Conservation (phyloP, 331 rosid species). For the Stylosanthes scabra region DNA sequence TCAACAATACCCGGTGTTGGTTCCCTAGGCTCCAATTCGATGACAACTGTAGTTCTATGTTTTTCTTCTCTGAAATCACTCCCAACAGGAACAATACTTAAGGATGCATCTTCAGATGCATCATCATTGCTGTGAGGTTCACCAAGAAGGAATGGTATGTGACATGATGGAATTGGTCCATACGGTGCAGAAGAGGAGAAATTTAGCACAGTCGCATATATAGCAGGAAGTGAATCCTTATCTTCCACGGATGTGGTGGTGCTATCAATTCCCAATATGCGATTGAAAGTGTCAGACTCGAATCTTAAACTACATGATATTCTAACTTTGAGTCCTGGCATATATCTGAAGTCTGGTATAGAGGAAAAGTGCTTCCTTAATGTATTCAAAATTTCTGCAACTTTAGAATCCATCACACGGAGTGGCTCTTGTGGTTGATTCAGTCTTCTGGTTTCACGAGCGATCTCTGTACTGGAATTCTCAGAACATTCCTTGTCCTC, state of each 20-base stretch:
- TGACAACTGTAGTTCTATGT: constrained; percentile 60
- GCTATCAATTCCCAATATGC: constrained; percentile 56
- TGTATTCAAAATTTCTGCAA: constrained; percentile 72
- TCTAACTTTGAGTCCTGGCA: constrained; percentile 81
- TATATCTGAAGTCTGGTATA: constrained; percentile 91
- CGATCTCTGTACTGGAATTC: constrained; percentile 43
- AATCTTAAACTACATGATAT: constrained; percentile 78
- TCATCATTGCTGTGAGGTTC: constrained; percentile 58
- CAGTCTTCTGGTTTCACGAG: constrained; percentile 55
- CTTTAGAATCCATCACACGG: constrained; percentile 86
- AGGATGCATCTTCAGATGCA: constrained; percentile 55
- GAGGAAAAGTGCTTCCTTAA: constrained; percentile 83
- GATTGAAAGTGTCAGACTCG: constrained; percentile 71
- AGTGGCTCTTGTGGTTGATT: constrained; percentile 69
- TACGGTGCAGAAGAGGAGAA: constrained; percentile 91
- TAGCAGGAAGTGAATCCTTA: constrained; percentile 78
- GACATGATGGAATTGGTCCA: constrained; percentile 75
- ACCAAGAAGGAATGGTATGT: constrained; percentile 93
- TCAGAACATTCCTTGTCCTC: constrained; percentile 67
- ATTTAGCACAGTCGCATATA: constrained; percentile 85
- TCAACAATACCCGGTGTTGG: constrained; percentile 94
- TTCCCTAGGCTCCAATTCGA: constrained; percentile 91
- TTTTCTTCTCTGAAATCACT: constrained; percentile 61
- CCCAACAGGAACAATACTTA: constrained; percentile 72
- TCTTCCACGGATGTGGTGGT: constrained; percentile 54